Conservation (phyloP, 352 stramenopile genomes). For the Globisporangium sylvaticum region DNA sequence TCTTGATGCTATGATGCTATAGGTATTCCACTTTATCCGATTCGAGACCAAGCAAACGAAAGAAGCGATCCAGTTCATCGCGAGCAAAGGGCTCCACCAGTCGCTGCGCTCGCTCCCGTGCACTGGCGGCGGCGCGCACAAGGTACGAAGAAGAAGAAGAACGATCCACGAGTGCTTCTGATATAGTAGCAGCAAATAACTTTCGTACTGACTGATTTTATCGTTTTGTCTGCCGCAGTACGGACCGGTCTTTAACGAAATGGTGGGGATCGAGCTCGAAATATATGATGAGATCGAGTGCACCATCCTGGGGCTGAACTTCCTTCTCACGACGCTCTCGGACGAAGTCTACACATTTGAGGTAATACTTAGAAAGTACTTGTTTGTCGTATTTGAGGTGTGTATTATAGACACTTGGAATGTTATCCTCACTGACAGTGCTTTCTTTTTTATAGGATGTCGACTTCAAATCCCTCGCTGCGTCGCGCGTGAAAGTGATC, state of each 20-base stretch:
- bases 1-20: background rate
- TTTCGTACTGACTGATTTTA: background rate
- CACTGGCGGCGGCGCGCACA: conserved; percentile 80
- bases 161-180: background rate
- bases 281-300: conserved; percentile 95
- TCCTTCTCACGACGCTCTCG: conserved; percentile 93
- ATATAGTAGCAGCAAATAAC: background rate
- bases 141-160: conserved; percentile 34
- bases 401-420: background rate
- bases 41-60: conserved; percentile 78
- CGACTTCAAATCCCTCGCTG: conserved; percentile 70
- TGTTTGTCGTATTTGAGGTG: too few species aligned
- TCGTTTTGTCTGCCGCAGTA: conserved; percentile 38
- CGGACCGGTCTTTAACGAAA: conserved; percentile 55
- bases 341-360: conserved; percentile 98
- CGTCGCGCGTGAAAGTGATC: conserved; percentile 75
- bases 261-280: conserved; percentile 79
- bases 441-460: conserved; percentile 44
- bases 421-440: background rate
- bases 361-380: too few species aligned
- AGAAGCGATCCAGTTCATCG: conserved; percentile 76
- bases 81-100: conserved; percentile 74
- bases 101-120: conserved; percentile 74
- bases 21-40: conserved; percentile 95
- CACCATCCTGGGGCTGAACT: conserved; percentile 96